Evolutionary conservation across 164 flowering plant genomes (phyloP).

Genomic region (Stephania japonica): DNA sequence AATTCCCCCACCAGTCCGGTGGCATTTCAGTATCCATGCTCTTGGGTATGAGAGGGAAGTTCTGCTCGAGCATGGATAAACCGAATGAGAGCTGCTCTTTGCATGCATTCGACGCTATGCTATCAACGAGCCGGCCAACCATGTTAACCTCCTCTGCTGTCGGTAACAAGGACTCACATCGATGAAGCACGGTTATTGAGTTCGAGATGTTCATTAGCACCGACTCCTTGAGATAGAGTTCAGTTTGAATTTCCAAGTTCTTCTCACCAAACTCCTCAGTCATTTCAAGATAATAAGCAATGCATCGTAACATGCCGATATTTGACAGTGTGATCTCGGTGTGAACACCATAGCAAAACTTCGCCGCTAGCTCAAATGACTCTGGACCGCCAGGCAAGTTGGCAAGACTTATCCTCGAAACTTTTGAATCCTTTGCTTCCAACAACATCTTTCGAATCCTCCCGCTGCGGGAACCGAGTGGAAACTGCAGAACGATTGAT

Average conservation of each 20-base stretch:
- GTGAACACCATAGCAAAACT: slow-evolving; percentile 84
- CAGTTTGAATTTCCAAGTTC: slow-evolving; percentile 58
- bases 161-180: slow-evolving; percentile 67
- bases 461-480: slow-evolving; percentile 85
- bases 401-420: slow-evolving; percentile 44
- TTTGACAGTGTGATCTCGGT: slow-evolving; percentile 64
- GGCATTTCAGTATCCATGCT: slow-evolving; percentile 54
- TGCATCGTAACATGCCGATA: slow-evolving; percentile 68
- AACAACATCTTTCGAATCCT: slow-evolving; percentile 59
- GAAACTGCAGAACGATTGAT: slow-evolving; percentile 52
- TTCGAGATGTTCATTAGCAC: slow-evolving; percentile 67
- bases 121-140: slow-evolving; percentile 50
- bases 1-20: slow-evolving; percentile 89
- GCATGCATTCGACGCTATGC: slow-evolving; percentile 72
- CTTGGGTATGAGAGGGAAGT: slow-evolving; percentile 24
- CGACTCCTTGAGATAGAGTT: slow-evolving; percentile 53
- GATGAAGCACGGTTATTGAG: slow-evolving; percentile 71
- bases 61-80: slow-evolving; percentile 65
- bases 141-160: slow-evolving; percentile 70
- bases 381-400: slow-evolving; percentile 79
- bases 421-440: slow-evolving; percentile 70
- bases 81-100: slow-evolving; percentile 94
- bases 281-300: slow-evolving; percentile 78
- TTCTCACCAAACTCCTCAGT: slow-evolving; percentile 82
- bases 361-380: slow-evolving; percentile 89